Evolutionary conservation across 2,329 filamentous ascomycete species (phyloP).

Genomic region (Fusarium haematococcum): DNA sequence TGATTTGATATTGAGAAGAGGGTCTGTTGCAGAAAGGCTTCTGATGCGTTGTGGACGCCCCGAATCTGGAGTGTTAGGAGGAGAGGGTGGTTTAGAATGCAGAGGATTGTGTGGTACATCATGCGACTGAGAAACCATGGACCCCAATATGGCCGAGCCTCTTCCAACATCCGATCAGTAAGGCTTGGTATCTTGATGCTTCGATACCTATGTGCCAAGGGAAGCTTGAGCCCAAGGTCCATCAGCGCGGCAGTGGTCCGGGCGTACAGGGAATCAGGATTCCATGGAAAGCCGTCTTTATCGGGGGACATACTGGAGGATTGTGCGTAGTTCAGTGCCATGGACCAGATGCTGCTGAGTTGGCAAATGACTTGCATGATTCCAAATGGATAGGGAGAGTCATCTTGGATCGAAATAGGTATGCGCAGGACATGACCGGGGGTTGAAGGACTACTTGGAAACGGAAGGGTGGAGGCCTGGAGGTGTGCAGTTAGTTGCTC

Average conservation of each 20-base stretch:
- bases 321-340: background rate
- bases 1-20: background rate
- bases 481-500: background rate
- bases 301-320: background rate
- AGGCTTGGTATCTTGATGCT: slow-evolving; percentile 1
- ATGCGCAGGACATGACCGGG: background rate
- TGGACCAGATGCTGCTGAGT: slow-evolving; percentile 4
- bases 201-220: slow-evolving; percentile 9
- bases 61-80: slow-evolving; percentile 14
- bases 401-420: background rate
- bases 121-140: slow-evolving; percentile 21
- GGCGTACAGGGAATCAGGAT: background rate
- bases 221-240: slow-evolving; percentile 8
- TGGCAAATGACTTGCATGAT: slow-evolving; percentile 2
- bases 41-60: slow-evolving; percentile 3
- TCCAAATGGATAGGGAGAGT: background rate
- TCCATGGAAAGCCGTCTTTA: background rate
- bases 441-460: background rate
- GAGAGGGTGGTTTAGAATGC: slow-evolving; percentile 15
- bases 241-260: background rate
- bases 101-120: slow-evolving; percentile 19
- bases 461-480: background rate
- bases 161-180: background rate
- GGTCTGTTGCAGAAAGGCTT: slow-evolving; percentile 17
- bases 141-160: slow-evolving; percentile 4